Evolutionary conservation across 768 basidiomycete species (phyloP), one percentile per base, ranked within the genome.

Genomic region (Psilocybe tampanensis): DNA sequence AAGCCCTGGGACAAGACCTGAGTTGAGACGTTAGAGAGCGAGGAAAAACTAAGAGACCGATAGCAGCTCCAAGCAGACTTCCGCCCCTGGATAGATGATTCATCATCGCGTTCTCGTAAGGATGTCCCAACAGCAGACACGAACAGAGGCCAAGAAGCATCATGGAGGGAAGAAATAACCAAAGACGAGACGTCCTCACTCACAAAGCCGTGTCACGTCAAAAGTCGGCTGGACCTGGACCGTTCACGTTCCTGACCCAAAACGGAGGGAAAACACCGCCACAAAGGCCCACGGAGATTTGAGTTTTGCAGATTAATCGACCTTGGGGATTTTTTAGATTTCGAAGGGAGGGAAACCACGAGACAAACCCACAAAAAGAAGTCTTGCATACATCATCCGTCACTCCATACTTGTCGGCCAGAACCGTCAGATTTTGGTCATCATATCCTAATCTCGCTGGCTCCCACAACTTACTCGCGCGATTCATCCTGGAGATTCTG

Each of bases 281-380:
- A 63, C 62, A 34, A 45, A 63, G 54, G 48, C 26, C 62, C 59
- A 63, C 59, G 54, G 59, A 60, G 62, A 60, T 60, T 60, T 56
- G 54, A 43, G 33, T 48, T 39, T 39, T 39, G 29, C 44, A 63
- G 54, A 60, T 60, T 55, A 44, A 42, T 42, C 52, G n/a, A 39
- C n/a, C 36, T 39, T 39, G 12, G 36, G 15, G 15, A 29, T 29
- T 29, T 29, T 29, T 29, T 5, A 29, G 9, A 29, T 29, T 52
- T 41, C 15, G 21, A 29, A 41, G 33, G 49, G 48, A 36, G 32
- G 33, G 49, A 44, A 36, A 53, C 47, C 39, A 42, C 41, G 22
- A 51, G 53, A 32, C 26, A 32, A 36, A 23, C 24, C 60, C 58
- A 17, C 45, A 54, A 59, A 52, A 56, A 54, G 55, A 49, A 54